Evolutionary conservation across 495 filamentous ascomycete genomes (phyloP).

Genomic region (Aspergillus asperescens): DNA sequence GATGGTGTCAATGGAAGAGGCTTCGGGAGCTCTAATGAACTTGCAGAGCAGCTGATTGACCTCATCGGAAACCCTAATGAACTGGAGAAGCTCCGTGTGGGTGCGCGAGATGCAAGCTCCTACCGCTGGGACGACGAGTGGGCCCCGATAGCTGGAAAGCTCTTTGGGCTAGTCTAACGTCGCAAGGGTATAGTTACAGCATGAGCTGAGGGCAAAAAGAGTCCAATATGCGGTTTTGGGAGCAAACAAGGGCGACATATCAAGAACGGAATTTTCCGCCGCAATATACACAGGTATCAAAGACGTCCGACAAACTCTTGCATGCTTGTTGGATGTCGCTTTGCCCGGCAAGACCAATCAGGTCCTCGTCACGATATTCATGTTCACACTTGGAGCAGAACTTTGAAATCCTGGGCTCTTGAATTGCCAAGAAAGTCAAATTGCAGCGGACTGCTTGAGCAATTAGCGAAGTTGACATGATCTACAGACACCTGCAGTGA

Average conservation of each 20-base stretch:
- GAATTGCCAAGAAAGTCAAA: slow-evolving; percentile 50
- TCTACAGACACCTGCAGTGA: background rate
- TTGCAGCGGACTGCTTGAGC: slow-evolving; percentile 45
- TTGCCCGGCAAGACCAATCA: slow-evolving; percentile 15
- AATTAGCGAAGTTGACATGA: background rate
- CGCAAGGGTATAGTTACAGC: background rate
- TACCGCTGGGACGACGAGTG: slow-evolving; percentile 93
- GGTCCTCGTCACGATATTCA: slow-evolving; percentile 47
- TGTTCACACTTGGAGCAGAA: slow-evolving; percentile 47
- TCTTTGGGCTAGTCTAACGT: slow-evolving; percentile 54
- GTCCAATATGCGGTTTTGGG: background rate
- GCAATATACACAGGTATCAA: slow-evolving; percentile 54
- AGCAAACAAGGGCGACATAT: background rate
- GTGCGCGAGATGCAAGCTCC: slow-evolving; percentile 70
- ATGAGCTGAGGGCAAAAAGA: background rate
- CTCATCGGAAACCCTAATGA: slow-evolving; percentile 54
- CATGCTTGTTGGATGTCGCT: slow-evolving; percentile 19
- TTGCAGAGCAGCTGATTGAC: slow-evolving; percentile 53
- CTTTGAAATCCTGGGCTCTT: slow-evolving; percentile 51
- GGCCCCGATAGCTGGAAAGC: slow-evolving; percentile 67
- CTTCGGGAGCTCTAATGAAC: slow-evolving; percentile 61
- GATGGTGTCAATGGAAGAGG: slow-evolving; percentile 82
- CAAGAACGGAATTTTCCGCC: slow-evolving; percentile 43
- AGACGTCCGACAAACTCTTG: slow-evolving; percentile 37
- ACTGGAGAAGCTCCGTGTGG: slow-evolving; percentile 58